Evolutionary conservation across 208 protist species (phyloP).

Genomic region (Naegleria fowleri): DNA sequence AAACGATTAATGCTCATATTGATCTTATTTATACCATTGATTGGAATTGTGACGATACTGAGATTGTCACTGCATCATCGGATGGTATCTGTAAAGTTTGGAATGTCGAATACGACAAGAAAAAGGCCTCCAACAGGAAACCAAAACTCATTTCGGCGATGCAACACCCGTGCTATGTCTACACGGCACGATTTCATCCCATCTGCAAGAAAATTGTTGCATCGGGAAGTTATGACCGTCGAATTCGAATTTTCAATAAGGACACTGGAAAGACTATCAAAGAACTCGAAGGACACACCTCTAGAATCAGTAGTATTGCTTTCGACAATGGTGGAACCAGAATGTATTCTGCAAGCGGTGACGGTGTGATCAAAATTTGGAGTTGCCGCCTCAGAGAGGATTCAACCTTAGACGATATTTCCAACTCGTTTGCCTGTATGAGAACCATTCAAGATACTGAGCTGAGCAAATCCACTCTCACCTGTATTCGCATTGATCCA

Average conservation of each 20-base stretch:
- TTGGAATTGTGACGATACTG: constrained; percentile 8
- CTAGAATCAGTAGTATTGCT: background rate
- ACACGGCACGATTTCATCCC: background rate
- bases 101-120: background rate
- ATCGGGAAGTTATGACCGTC: constrained; percentile 4
- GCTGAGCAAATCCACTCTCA: background rate
- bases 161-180: background rate
- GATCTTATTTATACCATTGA: constrained; percentile 14
- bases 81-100: constrained; percentile 12
- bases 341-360: constrained; percentile 18
- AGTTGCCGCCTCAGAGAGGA: background rate
- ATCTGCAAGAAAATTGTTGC: background rate
- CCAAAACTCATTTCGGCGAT: background rate
- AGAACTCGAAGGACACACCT: constrained; percentile 5
- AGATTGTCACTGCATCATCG: background rate
- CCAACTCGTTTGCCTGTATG: background rate
- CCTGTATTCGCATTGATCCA: constrained; percentile 7
- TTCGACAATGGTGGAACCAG: background rate
- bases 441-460: background rate
- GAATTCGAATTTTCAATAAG: constrained; percentile 20
- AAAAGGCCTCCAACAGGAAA: background rate
- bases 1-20: background rate
- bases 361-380: constrained; percentile 21
- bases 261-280: background rate
- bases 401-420: background rate